Evolutionary conservation across 441 rosid species (phyloP).

Genomic region (Pelargonium australe): DNA sequence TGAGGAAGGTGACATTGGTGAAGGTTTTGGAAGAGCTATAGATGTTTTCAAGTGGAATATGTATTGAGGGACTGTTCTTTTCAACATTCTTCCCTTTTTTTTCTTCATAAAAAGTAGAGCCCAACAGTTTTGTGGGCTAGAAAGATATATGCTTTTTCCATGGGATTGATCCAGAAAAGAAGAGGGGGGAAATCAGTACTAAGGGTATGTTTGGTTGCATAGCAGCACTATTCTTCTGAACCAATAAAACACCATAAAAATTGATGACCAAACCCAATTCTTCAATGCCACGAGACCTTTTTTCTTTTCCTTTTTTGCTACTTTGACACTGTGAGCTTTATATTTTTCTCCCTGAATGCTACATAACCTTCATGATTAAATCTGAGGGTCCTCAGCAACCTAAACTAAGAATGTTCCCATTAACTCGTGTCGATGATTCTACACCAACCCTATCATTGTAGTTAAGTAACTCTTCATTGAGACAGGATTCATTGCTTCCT

Average conservation of each 20-base stretch:
- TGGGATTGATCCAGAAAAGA: not conserved
- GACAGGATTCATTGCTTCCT: conserved; percentile 49
- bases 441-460: conserved; percentile 80
- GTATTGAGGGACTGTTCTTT: conserved; percentile 7
- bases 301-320: conserved; percentile 54
- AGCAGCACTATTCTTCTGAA: too few relatives aligned
- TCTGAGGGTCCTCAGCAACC: conserved; percentile 70
- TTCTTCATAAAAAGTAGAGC: conserved; percentile 41
- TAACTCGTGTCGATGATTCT: conserved; percentile 77
- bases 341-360: conserved; percentile 85
- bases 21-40: conserved; percentile 9
- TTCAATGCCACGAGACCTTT: conserved; percentile 83
- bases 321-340: too few relatives aligned
- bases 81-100: conserved; percentile 18
- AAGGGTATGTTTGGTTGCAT: too few relatives aligned
- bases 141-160: conserved; percentile 26
- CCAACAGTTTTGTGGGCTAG: conserved; percentile 22
- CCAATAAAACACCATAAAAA: not conserved
- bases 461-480: conserved; percentile 63
- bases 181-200: too few relatives aligned
- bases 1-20: conserved; percentile 33
- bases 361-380: conserved; percentile 84
- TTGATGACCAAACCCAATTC: conserved; percentile 50
- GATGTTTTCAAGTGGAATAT: conserved; percentile 12
- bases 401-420: conserved; percentile 89